Percentiles rank a stretch among this genome's conserved stretches.
Evolutionary conservation across 179 eudicot genomes (phyloP).

Genomic region (Actinidia polygama): DNA sequence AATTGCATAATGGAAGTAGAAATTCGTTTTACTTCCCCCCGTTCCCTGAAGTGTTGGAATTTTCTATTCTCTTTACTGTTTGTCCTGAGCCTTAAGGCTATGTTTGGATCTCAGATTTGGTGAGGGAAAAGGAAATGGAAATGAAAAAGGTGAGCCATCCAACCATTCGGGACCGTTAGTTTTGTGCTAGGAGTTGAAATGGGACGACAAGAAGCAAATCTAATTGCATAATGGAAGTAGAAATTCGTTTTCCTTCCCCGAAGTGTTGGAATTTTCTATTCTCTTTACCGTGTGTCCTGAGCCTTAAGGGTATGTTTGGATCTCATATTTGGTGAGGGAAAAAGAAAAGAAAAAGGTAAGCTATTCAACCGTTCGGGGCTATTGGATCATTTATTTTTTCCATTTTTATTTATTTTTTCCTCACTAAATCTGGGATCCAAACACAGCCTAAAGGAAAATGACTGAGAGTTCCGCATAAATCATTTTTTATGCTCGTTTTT

Average conservation of each 20-base stretch:
- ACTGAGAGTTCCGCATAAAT: background rate
- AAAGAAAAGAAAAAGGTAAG: background rate
- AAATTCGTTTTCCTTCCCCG: background rate
- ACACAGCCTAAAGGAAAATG: no score
- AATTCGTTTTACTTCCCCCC: no score
- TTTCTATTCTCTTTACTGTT: background rate
- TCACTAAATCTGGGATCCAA: no score
- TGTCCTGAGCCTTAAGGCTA: background rate
- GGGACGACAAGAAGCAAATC: constrained; percentile 16
- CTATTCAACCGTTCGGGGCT: no score
- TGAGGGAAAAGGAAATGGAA: no score
- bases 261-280: background rate
- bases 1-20: background rate
- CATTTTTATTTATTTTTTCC: no score
- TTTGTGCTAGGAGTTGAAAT: background rate
- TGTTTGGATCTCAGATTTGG: no score
- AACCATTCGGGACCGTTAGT: no score
- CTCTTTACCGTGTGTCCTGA: background rate
- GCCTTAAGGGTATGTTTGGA: no score
- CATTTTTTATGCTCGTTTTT: background rate
- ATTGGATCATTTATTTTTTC: no score
- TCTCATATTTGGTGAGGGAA: no score
- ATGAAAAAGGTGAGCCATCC: no score
- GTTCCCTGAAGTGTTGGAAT: background rate
- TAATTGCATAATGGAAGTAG: background rate